phyloP scores from a whole-genome alignment of 352 stramenopile genomes.

The Globisporangium rhizosaccharum region DNA sequence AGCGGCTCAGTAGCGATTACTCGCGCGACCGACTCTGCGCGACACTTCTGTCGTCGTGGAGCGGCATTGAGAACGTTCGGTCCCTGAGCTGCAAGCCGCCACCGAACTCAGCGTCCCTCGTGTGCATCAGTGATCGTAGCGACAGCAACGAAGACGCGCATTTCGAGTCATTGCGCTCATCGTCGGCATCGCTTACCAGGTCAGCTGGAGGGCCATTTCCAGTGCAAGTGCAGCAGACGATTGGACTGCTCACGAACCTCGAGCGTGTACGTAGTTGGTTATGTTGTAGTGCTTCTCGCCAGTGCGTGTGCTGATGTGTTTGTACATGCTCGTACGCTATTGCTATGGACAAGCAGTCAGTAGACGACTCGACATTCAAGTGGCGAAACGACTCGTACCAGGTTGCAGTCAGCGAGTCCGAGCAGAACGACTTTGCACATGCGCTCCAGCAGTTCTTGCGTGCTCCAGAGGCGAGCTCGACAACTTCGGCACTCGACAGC shows the following conservation, averaged over 20 bases:
- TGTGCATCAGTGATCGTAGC: conserved; percentile 5
- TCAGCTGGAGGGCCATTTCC: conserved; percentile 1
- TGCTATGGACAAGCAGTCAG: conserved; percentile 1
- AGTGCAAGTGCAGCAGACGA: conserved; percentile 3
- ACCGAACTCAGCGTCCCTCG: conserved; percentile 6
- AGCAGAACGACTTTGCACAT: background rate
- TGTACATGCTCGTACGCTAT: background rate
- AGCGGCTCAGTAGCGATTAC: background rate
- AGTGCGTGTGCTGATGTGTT: background rate
- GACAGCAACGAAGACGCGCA: background rate
- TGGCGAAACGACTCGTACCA: background rate
- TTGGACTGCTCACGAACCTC: conserved; percentile 8
- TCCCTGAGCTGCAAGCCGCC: conserved; percentile 9
- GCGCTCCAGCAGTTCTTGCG: conserved; percentile 8
- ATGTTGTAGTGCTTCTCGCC: background rate
- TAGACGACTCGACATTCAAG: background rate
- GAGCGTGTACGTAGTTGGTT: conserved; percentile 7
- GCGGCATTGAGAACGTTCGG: conserved; percentile 14
- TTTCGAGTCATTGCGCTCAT: background rate
- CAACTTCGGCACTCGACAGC: background rate
- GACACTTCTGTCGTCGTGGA: conserved; percentile 13
- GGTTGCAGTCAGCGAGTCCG: background rate
- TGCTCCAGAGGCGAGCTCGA: background rate
- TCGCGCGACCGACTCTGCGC: background rate
- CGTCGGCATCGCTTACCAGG: background rate